These are phyloP conservation scores for Aspergillus pseudoviridinutans DNA, from an alignment of 2,329 filamentous ascomycete genomes.

Conservation along the genomic window DNA sequence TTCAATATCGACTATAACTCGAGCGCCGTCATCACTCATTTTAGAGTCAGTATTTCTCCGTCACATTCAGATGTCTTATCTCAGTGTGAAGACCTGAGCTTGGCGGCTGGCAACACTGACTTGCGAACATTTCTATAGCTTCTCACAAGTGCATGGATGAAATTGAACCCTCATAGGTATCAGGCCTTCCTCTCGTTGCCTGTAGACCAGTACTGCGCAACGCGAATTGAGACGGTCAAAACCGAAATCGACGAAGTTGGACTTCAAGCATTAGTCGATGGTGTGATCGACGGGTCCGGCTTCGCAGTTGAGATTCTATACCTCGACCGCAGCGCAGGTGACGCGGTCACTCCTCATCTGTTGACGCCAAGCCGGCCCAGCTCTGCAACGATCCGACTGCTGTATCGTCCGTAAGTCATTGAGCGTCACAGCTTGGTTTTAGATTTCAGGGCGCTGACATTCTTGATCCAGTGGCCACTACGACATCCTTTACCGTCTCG, in stretches of 20 bases:
- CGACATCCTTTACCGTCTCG: constrained; percentile 79
- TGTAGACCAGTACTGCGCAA: constrained; percentile 65
- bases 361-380: constrained; percentile 31
- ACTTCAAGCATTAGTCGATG: constrained; percentile 69
- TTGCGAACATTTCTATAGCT: constrained; percentile 49
- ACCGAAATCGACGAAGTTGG: constrained; percentile 91
- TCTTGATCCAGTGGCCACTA: constrained; percentile 67
- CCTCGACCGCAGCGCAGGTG: constrained; percentile 77
- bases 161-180: constrained; percentile 66
- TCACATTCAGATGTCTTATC: not conserved
- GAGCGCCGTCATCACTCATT: constrained; percentile 79
- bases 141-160: constrained; percentile 80
- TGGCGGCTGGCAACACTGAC: constrained; percentile 12
- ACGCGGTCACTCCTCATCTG: constrained; percentile 59
- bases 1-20: constrained; percentile 72
- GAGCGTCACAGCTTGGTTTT: not conserved
- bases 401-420: constrained; percentile 60
- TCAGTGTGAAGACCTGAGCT: constrained; percentile 3
- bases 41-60: constrained; percentile 49
- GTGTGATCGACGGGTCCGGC: constrained; percentile 72
- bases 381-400: constrained; percentile 63
- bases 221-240: constrained; percentile 67
- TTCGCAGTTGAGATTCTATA: constrained; percentile 86
- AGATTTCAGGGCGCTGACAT: constrained; percentile 15
- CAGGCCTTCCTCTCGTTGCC: constrained; percentile 65